Percentiles rank a stretch among this genome's conserved stretches.
These are phyloP conservation scores for Geranium rotundifolium DNA, from an alignment of 345 rosid species.

Conservation along the genomic window DNA sequence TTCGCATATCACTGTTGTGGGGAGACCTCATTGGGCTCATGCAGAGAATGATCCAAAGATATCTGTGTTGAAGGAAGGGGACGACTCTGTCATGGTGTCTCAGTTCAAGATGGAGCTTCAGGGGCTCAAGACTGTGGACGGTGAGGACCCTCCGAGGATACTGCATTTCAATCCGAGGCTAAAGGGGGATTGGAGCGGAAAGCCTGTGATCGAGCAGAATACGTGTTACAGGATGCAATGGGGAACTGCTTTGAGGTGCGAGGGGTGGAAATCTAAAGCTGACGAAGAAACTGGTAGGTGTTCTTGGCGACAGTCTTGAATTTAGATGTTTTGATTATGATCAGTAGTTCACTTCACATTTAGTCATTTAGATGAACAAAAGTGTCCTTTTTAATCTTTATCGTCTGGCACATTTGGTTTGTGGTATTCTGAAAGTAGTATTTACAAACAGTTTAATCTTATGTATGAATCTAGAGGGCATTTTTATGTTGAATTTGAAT, in stretches of 20 bases:
- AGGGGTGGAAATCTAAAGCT: conserved; percentile 70
- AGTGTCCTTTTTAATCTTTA: too few relatives aligned
- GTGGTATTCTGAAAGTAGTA: too few relatives aligned
- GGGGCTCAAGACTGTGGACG: conserved; percentile 78
- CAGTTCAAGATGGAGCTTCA: conserved; percentile 84
- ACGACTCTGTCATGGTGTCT: conserved; percentile 45
- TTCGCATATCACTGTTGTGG: conserved; percentile 80
- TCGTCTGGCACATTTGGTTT: too few relatives aligned
- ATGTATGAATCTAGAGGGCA: too few relatives aligned
- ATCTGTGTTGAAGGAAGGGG: conserved; percentile 32
- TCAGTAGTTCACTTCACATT: too few relatives aligned
- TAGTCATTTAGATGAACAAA: too few relatives aligned
- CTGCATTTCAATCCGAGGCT: conserved; percentile 87
- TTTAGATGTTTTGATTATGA: too few relatives aligned
- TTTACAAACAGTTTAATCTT: too few relatives aligned
- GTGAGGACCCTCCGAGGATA: conserved; percentile 90
- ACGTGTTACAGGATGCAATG: conserved; percentile 94
- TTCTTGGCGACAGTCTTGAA: background rate
- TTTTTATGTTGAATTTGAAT: too few relatives aligned
- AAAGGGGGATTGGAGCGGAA: conserved; percentile 79
- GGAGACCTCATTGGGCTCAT: conserved; percentile 60
- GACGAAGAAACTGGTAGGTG: conserved; percentile 76
- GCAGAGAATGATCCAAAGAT: conserved; percentile 50
- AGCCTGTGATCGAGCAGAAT: conserved; percentile 87
- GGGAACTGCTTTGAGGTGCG: conserved; percentile 81